A percentile compares a stretch with the other conserved stretches of the same genome.
Conservation (phyloP, 805 yeast species). For the Candida tammaniensis region DNA sequence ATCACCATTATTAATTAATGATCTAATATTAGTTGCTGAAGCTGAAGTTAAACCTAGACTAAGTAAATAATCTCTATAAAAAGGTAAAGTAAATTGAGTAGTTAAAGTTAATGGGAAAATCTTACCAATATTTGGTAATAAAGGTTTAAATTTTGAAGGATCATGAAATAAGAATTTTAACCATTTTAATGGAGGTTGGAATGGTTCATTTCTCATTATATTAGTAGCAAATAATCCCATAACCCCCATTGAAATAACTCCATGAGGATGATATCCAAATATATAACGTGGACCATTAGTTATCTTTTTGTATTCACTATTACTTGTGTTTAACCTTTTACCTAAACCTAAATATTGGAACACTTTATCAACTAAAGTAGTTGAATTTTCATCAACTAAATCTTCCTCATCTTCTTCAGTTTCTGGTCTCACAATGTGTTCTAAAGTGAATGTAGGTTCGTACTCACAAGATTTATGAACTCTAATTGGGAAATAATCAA, state of each 20-base stretch:
- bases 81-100: conserved; percentile 80
- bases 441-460: conserved; percentile 65
- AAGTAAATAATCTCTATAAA: conserved; percentile 81
- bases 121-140: conserved; percentile 81
- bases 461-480: conserved; percentile 67
- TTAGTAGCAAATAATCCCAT: conserved; percentile 77
- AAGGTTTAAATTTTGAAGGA: conserved; percentile 62
- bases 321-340: conserved; percentile 31
- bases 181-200: conserved; percentile 30
- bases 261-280: conserved; percentile 96
- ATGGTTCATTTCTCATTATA: conserved; percentile 42
- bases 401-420: conserved; percentile 40
- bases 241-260: conserved; percentile 89
- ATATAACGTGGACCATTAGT: conserved; percentile 72
- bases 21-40: conserved; percentile 64
- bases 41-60: conserved; percentile 85
- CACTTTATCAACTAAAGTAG: conserved; percentile 33
- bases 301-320: conserved; percentile 21
- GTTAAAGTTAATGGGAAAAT: conserved; percentile 75
- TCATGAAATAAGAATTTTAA: conserved; percentile 48
- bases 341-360: conserved; percentile 36
- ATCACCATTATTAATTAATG: conserved; percentile 57
- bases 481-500: conserved; percentile 74
- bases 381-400: conserved; percentile 34
- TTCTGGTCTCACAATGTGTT: conserved; percentile 20